Base-by-base conservation (phyloP, 2,329 filamentous ascomycete species). In the Fusarium sp. region DNA sequence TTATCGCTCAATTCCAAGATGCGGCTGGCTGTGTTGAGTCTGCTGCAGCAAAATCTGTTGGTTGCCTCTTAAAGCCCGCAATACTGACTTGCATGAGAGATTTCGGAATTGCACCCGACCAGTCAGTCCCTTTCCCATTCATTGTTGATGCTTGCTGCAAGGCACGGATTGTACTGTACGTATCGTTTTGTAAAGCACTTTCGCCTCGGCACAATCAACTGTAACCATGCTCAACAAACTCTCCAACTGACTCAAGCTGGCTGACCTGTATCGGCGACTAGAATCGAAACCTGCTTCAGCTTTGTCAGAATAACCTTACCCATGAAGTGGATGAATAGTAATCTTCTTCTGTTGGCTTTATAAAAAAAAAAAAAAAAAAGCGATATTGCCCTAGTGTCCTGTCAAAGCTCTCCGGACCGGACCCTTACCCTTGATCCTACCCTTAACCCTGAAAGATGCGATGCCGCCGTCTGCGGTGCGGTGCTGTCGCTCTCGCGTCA, bases 41-140 rank as follows among this genome's bases (percentile, higher is more conserved):
- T 38, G 47, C 34, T 28, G 23, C 47, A 37, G 42, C 42, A 45
- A 30, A 45, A 26, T 57, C 57, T 44, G 53, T 64, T 63, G 67
- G 67, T 54, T 69, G 62, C 67, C 62, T 70, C 67, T 64, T 36
- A 15, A 63, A 42, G 44, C 55, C 54, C 51, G 44, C 34, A 60
- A 68, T n/a, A 37, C 52, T 70, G 67, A 70, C 59, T 46, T 70
- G 67, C 67, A 70, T 71, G 51, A 71, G 40, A 55, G 50, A 26
- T 44, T 26, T 53, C 40, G 36, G 59, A 53, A 34, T 42, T 44
- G 62, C 41, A 63, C 31, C 49, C 42, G 60, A 42, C 10, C 30
- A 30, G 30, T 30, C 30, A 8, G 1, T 11, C 54, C 46, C 41
- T 52, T 41, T 45, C 10, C 10, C 30, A 30, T 30, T 30, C 42